Percentiles rank a stretch among this genome's conserved stretches.
Conservation (phyloP, 495 filamentous ascomycete species). For the Acidomyces sp. region DNA sequence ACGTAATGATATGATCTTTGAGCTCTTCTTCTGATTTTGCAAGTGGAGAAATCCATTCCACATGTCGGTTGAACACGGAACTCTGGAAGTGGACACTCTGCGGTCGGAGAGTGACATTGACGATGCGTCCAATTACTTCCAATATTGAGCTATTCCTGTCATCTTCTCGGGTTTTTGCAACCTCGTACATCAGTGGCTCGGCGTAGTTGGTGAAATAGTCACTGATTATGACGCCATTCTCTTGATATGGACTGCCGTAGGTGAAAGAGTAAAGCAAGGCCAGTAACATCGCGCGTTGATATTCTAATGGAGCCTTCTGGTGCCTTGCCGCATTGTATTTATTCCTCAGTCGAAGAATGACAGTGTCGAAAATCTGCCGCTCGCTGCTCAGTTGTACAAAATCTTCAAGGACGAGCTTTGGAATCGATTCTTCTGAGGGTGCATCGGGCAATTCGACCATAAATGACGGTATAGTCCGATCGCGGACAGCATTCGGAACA, state of each 20-base stretch:
- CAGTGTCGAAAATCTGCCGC: constrained; percentile 51
- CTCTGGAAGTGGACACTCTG: constrained; percentile 42
- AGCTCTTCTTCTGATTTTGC: not conserved
- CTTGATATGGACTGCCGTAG: constrained; percentile 32
- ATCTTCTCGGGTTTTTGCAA: constrained; percentile 12
- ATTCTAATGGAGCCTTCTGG: constrained; percentile 36
- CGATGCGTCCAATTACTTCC: constrained; percentile 51
- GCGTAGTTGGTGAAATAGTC: constrained; percentile 51
- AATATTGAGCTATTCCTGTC: constrained; percentile 41
- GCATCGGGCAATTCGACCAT: constrained; percentile 52
- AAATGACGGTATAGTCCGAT: constrained; percentile 61
- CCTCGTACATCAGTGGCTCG: constrained; percentile 26
- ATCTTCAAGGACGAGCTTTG: constrained; percentile 49
- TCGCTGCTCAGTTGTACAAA: constrained; percentile 57
- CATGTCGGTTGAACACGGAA: constrained; percentile 7
- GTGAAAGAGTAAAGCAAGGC: constrained; percentile 54
- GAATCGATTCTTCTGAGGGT: constrained; percentile 28
- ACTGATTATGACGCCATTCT: constrained; percentile 36
- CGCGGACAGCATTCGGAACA: constrained; percentile 53
- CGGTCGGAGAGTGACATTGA: constrained; percentile 46
- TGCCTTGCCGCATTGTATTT: constrained; percentile 50
- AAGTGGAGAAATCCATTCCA: constrained; percentile 7
- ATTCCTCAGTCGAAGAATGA: constrained; percentile 54
- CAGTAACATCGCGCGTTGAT: constrained; percentile 47
- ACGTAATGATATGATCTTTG: too few species aligned